Conservation (phyloP, 164 flowering plant species). For the Vitis rotundifolia region DNA sequence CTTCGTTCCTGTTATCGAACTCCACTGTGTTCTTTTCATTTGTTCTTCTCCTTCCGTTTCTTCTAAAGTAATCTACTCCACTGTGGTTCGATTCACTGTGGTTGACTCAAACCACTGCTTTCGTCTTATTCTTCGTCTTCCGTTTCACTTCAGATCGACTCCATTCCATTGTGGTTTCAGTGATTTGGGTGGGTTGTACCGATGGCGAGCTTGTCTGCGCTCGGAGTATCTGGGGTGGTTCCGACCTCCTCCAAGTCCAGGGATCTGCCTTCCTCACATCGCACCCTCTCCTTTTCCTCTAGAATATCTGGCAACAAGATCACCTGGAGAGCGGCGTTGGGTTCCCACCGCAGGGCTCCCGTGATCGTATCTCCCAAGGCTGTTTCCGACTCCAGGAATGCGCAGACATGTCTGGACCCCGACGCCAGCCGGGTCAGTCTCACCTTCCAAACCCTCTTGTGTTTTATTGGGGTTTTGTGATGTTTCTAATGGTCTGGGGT, state of each 20-base stretch:
- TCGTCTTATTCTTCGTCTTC: too few species aligned
- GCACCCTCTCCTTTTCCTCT: constrained; percentile 35
- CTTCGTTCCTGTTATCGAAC: too few species aligned
- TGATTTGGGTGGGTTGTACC: too few species aligned
- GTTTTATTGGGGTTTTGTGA: too few species aligned
- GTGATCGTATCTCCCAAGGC: constrained; percentile 71
- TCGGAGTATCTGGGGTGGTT: constrained; percentile 25
- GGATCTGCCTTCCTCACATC: not conserved
- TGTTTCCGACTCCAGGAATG: constrained; percentile 73
- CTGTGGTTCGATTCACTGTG: too few species aligned
- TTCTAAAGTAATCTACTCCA: too few species aligned
- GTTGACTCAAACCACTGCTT: too few species aligned
- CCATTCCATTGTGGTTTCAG: too few species aligned
- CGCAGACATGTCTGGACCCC: constrained; percentile 91
- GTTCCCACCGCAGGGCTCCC: constrained; percentile 24
- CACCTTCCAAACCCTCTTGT: not conserved
- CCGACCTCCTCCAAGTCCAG: constrained; percentile 18
- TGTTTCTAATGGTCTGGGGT: too few species aligned
- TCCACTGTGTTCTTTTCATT: too few species aligned
- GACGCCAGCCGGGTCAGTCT: constrained; percentile 77
- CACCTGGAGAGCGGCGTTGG: not conserved
- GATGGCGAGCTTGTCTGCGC: constrained; percentile 43
- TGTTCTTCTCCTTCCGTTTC: too few species aligned
- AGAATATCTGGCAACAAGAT: constrained; percentile 42
- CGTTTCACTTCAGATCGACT: too few species aligned